phyloP scores from a whole-genome alignment of 2,329 filamentous ascomycete species.

The Pseudocercospora crystallina region DNA sequence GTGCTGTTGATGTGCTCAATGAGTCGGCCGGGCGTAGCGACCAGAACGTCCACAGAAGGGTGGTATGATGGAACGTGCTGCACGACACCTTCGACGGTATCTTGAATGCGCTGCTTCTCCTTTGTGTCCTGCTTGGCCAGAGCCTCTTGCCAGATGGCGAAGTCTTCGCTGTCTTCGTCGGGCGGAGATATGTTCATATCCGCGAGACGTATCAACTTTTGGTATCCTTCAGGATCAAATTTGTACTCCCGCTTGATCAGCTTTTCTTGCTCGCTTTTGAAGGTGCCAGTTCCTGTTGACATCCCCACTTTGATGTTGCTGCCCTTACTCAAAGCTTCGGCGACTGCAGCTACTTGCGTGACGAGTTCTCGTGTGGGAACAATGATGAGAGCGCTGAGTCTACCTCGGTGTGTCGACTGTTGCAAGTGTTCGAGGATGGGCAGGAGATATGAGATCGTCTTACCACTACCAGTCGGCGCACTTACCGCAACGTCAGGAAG shows the following conservation, averaged over 20 bases:
- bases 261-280: constrained; percentile 63
- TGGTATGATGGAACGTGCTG: constrained; percentile 64
- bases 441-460: constrained; percentile 87
- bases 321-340: constrained; percentile 71
- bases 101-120: constrained; percentile 35
- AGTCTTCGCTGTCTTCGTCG: constrained; percentile 38
- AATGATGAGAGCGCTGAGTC: constrained; percentile 76
- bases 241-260: constrained; percentile 58
- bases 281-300: constrained; percentile 75
- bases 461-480: constrained; percentile 92
- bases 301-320: constrained; percentile 77
- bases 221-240: constrained; percentile 66
- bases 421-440: constrained; percentile 79
- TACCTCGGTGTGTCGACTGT: constrained; percentile 55
- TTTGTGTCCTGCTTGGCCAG: constrained; percentile 21
- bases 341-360: constrained; percentile 71
- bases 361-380: constrained; percentile 77
- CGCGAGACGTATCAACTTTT: constrained; percentile 45
- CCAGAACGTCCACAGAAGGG: constrained; percentile 80
- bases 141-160: constrained; percentile 24
- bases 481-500: constrained; percentile 78
- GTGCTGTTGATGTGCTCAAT: constrained; percentile 89
- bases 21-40: constrained; percentile 87
- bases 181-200: constrained; percentile 35
- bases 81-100: constrained; percentile 47